Conservation (phyloP, 1,284 basidiomycete species). For the Gymnopus androsaceus region DNA sequence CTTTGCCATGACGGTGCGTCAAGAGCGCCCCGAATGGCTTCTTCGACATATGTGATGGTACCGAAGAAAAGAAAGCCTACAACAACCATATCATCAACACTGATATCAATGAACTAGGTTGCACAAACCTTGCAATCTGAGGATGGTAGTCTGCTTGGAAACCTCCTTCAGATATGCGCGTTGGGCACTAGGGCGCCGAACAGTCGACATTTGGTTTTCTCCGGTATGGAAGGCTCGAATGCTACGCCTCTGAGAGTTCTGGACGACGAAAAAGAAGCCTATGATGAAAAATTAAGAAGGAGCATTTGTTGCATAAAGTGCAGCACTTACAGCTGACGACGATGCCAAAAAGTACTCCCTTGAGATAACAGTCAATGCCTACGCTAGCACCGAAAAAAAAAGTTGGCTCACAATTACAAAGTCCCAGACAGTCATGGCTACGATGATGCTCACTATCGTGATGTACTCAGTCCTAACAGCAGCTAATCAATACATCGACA, state of each 20-base stretch:
- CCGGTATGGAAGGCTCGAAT: slow-evolving; percentile 83
- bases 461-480: slow-evolving; percentile 72
- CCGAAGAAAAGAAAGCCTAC: slow-evolving; percentile 94
- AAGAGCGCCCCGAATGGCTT: slow-evolving; percentile 74
- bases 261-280: slow-evolving; percentile 96
- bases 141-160: slow-evolving; percentile 88
- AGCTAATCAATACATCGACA: background rate
- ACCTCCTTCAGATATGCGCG: slow-evolving; percentile 89
- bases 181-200: slow-evolving; percentile 87
- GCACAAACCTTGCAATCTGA: slow-evolving; percentile 79
- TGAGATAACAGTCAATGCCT: background rate
- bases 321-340: slow-evolving; percentile 76
- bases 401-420: slow-evolving; percentile 74
- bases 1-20: slow-evolving; percentile 75
- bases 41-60: slow-evolving; percentile 88
- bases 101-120: background rate
- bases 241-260: slow-evolving; percentile 82
- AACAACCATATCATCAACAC: background rate
- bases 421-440: slow-evolving; percentile 93
- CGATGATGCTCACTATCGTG: slow-evolving; percentile 79
- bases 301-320: background rate
- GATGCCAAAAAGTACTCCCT: slow-evolving; percentile 89
- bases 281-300: slow-evolving; percentile 13
- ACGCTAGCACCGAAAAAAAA: background rate
- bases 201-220: slow-evolving; percentile 85